phyloP scores from a whole-genome alignment of 805 yeast genomes.

The Candida takata region DNA sequence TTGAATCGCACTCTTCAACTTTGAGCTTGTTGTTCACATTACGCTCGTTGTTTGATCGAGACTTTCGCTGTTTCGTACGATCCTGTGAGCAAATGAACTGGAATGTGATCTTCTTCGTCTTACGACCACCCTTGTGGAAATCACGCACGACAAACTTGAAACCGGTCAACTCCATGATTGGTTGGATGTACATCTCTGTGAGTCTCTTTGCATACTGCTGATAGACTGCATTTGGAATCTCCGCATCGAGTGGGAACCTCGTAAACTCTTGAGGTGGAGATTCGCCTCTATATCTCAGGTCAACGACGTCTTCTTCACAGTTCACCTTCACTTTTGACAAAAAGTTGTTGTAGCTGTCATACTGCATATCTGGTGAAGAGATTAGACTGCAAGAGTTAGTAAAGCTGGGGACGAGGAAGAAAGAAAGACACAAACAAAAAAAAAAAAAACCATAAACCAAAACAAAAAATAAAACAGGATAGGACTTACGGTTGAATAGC shows the following conservation, averaged over 20 bases:
- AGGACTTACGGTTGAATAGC: slow-evolving; percentile 3
- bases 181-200: slow-evolving; percentile 31
- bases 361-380: slow-evolving; percentile 28
- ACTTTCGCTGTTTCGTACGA: slow-evolving; percentile 33
- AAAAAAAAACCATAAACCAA: too few species aligned
- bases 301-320: slow-evolving; percentile 28
- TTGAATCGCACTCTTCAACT: slow-evolving; percentile 35
- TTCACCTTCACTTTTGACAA: slow-evolving; percentile 30
- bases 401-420: too few species aligned
- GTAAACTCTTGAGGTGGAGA: slow-evolving; percentile 26
- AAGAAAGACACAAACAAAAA: too few species aligned
- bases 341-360: slow-evolving; percentile 20
- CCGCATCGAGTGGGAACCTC: slow-evolving; percentile 25
- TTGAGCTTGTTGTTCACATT: slow-evolving; percentile 33
- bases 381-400: too few species aligned
- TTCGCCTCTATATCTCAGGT: slow-evolving; percentile 29
- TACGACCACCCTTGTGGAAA: slow-evolving; percentile 37
- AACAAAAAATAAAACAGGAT: too few species aligned
- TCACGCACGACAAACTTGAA: slow-evolving; percentile 38
- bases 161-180: slow-evolving; percentile 35
- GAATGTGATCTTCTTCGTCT: slow-evolving; percentile 35
- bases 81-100: slow-evolving; percentile 42
- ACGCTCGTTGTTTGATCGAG: slow-evolving; percentile 33
- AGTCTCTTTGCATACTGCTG: slow-evolving; percentile 29
- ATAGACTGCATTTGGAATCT: slow-evolving; percentile 27